These are phyloP conservation scores for Aspergillus tubingensis DNA, from an alignment of 2,329 filamentous ascomycete genomes.

Conservation along the genomic window DNA sequence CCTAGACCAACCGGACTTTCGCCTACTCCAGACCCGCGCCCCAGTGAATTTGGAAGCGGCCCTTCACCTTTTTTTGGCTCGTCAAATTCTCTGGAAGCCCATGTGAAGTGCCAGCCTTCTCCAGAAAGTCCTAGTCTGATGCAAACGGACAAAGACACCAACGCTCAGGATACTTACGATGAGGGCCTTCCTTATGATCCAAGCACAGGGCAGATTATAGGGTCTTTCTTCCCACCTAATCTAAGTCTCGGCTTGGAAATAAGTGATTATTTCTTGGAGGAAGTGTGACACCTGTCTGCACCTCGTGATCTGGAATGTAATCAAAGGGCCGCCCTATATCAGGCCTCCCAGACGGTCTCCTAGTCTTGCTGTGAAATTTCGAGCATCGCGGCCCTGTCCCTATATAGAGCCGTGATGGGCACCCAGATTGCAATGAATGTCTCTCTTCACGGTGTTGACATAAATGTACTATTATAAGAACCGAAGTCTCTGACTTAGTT, in stretches of 20 bases:
- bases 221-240: conserved; percentile 36
- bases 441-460: too few species aligned
- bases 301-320: not conserved
- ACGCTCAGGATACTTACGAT: conserved; percentile 27
- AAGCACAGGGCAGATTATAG: conserved; percentile 38
- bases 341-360: too few species aligned
- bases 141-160: conserved; percentile 24
- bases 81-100: not conserved
- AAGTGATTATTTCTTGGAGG: conserved; percentile 10
- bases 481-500: too few species aligned
- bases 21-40: not conserved
- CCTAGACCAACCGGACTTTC: not conserved
- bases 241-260: conserved; percentile 35
- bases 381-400: too few species aligned
- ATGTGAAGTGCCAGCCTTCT: conserved; percentile 6
- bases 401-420: too few species aligned
- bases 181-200: conserved; percentile 37
- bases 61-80: not conserved
- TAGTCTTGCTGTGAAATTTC: too few species aligned
- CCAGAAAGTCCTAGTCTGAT: conserved; percentile 32
- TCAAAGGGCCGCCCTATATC: too few species aligned
- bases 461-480: too few species aligned
- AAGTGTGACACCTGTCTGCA: not conserved
- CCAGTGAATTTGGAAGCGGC: too few species aligned
- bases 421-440: too few species aligned